Evolutionary conservation across 805 yeast species (phyloP).

Genomic region (Metschnikowia colocasiae): DNA sequence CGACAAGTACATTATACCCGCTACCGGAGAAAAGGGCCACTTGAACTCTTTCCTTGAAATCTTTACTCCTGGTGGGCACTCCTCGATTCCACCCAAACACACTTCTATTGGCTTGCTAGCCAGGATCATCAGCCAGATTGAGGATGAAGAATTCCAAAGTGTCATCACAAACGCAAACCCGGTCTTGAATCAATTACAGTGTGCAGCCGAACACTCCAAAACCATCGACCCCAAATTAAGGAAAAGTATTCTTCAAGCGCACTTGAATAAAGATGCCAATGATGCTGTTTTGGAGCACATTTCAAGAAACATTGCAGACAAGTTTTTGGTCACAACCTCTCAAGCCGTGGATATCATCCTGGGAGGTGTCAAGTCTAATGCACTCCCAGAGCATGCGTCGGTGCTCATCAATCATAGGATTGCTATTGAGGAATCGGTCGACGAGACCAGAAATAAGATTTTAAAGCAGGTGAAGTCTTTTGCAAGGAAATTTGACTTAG

Average conservation of each 20-base stretch:
- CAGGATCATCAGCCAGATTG: constrained; percentile 37
- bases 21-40: constrained; percentile 49
- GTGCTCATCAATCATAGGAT: constrained; percentile 45
- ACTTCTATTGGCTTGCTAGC: constrained; percentile 48
- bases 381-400: constrained; percentile 47
- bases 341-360: constrained; percentile 46
- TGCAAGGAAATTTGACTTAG: constrained; percentile 38
- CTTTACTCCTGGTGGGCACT: constrained; percentile 49
- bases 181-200: constrained; percentile 39
- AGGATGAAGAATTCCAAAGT: constrained; percentile 34
- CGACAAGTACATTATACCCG: constrained; percentile 25
- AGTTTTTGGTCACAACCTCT: constrained; percentile 42
- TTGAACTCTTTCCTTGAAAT: constrained; percentile 39
- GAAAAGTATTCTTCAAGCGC: constrained; percentile 38
- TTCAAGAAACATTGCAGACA: constrained; percentile 22
- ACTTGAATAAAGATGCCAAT: constrained; percentile 35
- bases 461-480: constrained; percentile 26
- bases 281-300: constrained; percentile 33
- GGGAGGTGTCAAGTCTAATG: constrained; percentile 51
- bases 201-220: constrained; percentile 44
- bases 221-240: constrained; percentile 31
- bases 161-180: constrained; percentile 44
- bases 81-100: constrained; percentile 47
- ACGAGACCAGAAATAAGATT: constrained; percentile 30
- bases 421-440: constrained; percentile 34